Percentiles rank a stretch among this genome's conserved stretches.
Conservation (phyloP, 768 basidiomycete genomes). For the Termitomyces sp. region DNA sequence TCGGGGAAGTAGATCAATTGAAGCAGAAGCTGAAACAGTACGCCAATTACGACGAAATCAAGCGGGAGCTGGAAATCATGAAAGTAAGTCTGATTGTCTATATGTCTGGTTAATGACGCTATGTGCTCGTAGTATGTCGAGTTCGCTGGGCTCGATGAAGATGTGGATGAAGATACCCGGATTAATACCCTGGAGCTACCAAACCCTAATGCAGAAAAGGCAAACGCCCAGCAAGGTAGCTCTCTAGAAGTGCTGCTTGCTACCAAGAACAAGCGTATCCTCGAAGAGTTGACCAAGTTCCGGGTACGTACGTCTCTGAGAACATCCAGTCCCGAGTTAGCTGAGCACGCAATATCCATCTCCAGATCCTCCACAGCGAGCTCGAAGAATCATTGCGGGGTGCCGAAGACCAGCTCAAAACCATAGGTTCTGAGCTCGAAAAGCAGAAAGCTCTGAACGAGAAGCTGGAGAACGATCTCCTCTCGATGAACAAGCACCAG, state of each 20-base stretch:
- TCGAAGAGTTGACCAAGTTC: constrained; percentile 91
- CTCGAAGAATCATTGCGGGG: constrained; percentile 66
- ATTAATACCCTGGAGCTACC: constrained; percentile 59
- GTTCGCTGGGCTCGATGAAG: constrained; percentile 85
- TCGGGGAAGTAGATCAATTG: constrained; percentile 64
- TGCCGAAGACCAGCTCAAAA: constrained; percentile 55
- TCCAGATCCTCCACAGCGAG: constrained; percentile 78
- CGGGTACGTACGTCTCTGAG: constrained; percentile 58
- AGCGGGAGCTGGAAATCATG: constrained; percentile 97
- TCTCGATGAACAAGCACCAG: constrained; percentile 71
- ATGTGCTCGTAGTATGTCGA: constrained; percentile 75
- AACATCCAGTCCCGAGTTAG: background rate
- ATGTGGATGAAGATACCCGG: constrained; percentile 56
- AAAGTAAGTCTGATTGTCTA: constrained; percentile 57
- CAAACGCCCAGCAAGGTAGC: constrained; percentile 69
- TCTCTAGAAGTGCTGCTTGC: constrained; percentile 90
- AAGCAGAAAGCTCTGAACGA: constrained; percentile 83
- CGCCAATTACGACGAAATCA: constrained; percentile 93
- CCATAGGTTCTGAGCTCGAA: constrained; percentile 62
- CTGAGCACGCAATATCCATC: background rate
- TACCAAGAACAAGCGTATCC: constrained; percentile 88
- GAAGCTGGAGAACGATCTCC: constrained; percentile 86
- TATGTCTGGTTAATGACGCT: background rate
- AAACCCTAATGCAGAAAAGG: constrained; percentile 86
- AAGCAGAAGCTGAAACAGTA: constrained; percentile 69